Evolutionary conservation across 352 stramenopile species (phyloP).

Genomic region (Phytophthora citrophthora): DNA sequence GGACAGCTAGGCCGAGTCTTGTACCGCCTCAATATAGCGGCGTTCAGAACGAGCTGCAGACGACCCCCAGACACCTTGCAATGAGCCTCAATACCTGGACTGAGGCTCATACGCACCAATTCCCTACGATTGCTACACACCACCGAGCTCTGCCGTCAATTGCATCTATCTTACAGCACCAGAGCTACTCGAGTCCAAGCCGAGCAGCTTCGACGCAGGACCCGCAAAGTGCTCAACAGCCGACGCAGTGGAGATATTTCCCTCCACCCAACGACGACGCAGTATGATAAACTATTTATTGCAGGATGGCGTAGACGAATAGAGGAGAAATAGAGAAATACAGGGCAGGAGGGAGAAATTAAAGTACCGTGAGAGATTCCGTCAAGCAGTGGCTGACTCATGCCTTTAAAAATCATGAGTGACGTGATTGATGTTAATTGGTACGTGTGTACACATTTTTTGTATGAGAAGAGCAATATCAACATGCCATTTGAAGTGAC

Average conservation of each 20-base stretch:
- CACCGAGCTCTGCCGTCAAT: constrained; percentile 48
- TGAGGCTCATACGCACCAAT: neutral
- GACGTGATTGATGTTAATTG: constrained; percentile 5
- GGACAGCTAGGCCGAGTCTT: constrained; percentile 30
- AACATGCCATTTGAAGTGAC: no score
- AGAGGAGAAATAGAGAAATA: neutral
- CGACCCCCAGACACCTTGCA: neutral
- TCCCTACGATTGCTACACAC: constrained; percentile 31
- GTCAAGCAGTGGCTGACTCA: neutral
- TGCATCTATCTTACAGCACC: constrained; percentile 45
- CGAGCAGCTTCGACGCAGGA: constrained; percentile 35
- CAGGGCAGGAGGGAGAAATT: neutral
- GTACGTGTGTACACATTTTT: neutral
- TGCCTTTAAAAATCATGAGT: neutral
- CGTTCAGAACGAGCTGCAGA: constrained; percentile 5
- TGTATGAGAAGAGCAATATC: no score
- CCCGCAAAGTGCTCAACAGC: constrained; percentile 7
- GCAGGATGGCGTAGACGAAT: neutral
- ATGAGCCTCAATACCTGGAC: constrained; percentile 2
- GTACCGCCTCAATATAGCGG: constrained; percentile 1
- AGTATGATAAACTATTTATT: constrained; percentile 24
- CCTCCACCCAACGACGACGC: constrained; percentile 26
- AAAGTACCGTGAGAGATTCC: no score
- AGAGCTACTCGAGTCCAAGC: constrained; percentile 43
- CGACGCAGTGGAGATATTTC: constrained; percentile 33